Conservation (phyloP, 2,329 filamentous ascomycete genomes). For the Diaporthe aspalathi region DNA sequence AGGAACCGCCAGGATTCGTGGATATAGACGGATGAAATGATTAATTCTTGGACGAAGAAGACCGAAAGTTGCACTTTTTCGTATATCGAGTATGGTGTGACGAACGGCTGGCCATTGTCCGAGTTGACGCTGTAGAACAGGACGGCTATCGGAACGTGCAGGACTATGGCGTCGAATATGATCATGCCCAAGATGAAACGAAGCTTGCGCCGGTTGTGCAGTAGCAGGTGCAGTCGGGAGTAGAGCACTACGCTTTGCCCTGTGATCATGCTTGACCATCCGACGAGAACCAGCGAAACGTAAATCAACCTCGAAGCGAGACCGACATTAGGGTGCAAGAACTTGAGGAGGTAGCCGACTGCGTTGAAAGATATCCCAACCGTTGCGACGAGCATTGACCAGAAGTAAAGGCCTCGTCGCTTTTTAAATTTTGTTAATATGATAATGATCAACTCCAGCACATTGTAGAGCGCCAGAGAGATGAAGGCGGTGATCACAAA, state of each 20-base stretch:
- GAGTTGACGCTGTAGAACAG: constrained; percentile 59
- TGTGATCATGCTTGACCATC: constrained; percentile 67
- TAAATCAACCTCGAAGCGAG: constrained; percentile 43
- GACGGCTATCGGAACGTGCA: constrained; percentile 62
- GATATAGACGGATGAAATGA: constrained; percentile 36
- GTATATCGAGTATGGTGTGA: constrained; percentile 51
- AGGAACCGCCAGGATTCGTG: constrained; percentile 25
- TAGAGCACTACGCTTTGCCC: constrained; percentile 67
- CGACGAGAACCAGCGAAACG: constrained; percentile 54
- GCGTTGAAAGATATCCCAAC: constrained; percentile 43
- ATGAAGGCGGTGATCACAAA: constrained; percentile 37
- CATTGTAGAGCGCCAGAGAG: constrained; percentile 37
- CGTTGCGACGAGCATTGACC: constrained; percentile 36
- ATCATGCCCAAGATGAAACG: constrained; percentile 63
- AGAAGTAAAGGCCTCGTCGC: constrained; percentile 37
- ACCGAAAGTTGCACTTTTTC: constrained; percentile 47
- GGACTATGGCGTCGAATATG: constrained; percentile 58
- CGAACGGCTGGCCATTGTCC: constrained; percentile 48
- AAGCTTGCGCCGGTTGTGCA: constrained; percentile 58
- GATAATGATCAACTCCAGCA: constrained; percentile 34
- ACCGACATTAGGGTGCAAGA: constrained; percentile 52
- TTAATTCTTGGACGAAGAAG: constrained; percentile 33
- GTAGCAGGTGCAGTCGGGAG: constrained; percentile 65
- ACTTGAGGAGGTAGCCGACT: constrained; percentile 54
- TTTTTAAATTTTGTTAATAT: constrained; percentile 38